These are phyloP conservation scores for Climacium dendroides DNA, from an alignment of 225 moss, liverwort and hornwort species.

Conservation along the genomic window DNA sequence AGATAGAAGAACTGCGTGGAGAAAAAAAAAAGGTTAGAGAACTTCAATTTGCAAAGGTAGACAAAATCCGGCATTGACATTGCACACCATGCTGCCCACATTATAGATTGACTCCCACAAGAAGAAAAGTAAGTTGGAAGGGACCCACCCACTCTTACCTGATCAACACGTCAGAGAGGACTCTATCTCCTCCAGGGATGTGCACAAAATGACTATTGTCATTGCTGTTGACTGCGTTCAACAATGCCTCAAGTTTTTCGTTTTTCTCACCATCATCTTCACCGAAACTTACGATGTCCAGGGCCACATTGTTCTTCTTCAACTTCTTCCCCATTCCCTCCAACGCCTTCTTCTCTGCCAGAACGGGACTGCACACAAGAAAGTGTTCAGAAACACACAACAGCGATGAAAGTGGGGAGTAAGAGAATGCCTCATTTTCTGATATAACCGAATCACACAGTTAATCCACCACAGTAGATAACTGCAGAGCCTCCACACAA, in stretches of 20 bases:
- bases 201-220: constrained; percentile 94
- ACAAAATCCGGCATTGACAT: neutral
- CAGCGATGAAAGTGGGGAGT: neutral
- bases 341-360: constrained; percentile 71
- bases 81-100: neutral
- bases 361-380: constrained; percentile 61
- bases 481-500: neutral
- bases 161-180: constrained; percentile 82
- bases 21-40: neutral
- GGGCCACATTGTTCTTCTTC: constrained; percentile 91
- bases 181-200: constrained; percentile 62
- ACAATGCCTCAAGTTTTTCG: constrained; percentile 80
- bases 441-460: neutral
- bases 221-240: constrained; percentile 77
- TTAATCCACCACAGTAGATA: neutral
- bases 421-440: neutral
- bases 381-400: neutral
- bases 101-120: neutral
- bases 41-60: neutral
- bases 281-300: constrained; percentile 96
- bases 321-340: constrained; percentile 98
- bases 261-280: constrained; percentile 86
- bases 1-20: constrained; percentile 64
- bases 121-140: neutral
- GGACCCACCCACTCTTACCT: constrained; percentile 30